These are phyloP conservation scores for Aristolochia contorta DNA, from an alignment of 164 flowering plant genomes.

Conservation along the genomic window DNA sequence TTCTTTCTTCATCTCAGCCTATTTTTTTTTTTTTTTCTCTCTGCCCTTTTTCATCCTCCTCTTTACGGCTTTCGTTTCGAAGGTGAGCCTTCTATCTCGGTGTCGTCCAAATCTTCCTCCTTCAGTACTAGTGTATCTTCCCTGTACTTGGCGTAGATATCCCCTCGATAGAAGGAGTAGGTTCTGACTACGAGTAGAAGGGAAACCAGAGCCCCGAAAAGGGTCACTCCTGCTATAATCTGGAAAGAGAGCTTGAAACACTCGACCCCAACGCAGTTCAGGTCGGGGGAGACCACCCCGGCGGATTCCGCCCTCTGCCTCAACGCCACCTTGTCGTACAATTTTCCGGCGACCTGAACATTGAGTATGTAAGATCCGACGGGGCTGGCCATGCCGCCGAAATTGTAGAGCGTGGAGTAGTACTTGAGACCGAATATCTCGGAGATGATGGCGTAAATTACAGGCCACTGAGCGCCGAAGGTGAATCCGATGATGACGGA, in stretches of 20 bases:
- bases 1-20: neutral
- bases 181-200: constrained; percentile 42
- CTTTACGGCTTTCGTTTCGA: neutral
- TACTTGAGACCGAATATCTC: constrained; percentile 61
- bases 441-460: constrained; percentile 47
- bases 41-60: neutral
- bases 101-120: neutral
- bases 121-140: neutral
- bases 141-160: constrained; percentile 46
- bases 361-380: constrained; percentile 45
- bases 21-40: neutral
- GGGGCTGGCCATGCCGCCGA: constrained; percentile 49
- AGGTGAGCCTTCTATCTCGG: neutral
- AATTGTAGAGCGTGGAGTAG: constrained; percentile 53
- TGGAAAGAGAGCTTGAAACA: constrained; percentile 39
- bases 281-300: constrained; percentile 13
- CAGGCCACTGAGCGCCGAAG: constrained; percentile 50
- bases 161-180: constrained; percentile 38
- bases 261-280: constrained; percentile 39
- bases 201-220: constrained; percentile 39
- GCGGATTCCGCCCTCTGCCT: constrained; percentile 34
- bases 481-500: constrained; percentile 48
- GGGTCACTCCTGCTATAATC: constrained; percentile 33
- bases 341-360: constrained; percentile 36
- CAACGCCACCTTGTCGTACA: constrained; percentile 48